Percentiles rank a stretch among this genome's conserved stretches.
Evolutionary conservation across 202 grass and related monocot species (phyloP).

Genomic region (Tripidium arundinaceum): DNA sequence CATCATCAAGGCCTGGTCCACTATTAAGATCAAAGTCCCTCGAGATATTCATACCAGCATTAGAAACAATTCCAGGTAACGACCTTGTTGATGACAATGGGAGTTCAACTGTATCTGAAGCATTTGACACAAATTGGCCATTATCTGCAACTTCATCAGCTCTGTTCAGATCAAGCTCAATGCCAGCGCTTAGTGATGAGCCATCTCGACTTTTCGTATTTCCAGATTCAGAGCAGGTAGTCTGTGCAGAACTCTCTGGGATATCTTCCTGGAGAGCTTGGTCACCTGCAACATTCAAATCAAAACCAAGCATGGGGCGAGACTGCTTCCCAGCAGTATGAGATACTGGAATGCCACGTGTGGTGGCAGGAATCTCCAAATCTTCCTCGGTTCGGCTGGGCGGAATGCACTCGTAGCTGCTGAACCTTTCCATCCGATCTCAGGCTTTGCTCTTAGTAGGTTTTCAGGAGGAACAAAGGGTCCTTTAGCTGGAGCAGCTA

Average conservation of each 20-base stretch:
- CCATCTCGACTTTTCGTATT: constrained; percentile 30
- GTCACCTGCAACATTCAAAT: constrained; percentile 71
- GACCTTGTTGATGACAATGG: constrained; percentile 26
- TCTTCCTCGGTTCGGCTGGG: constrained; percentile 50
- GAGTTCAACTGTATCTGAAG: constrained; percentile 28
- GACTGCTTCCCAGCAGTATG: constrained; percentile 30
- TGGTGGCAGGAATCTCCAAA: constrained; percentile 32
- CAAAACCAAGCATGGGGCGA: constrained; percentile 42
- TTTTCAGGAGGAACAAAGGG: constrained; percentile 68
- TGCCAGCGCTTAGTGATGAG: constrained; percentile 29
- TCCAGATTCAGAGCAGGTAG: constrained; percentile 46
- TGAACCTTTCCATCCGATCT: constrained; percentile 72
- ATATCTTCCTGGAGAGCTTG: constrained; percentile 45
- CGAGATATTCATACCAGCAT: constrained; percentile 18
- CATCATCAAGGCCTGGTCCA: constrained; percentile 55
- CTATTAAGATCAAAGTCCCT: constrained; percentile 70
- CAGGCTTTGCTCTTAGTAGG: constrained; percentile 50
- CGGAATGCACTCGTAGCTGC: constrained; percentile 71
- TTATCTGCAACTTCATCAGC: constrained; percentile 49
- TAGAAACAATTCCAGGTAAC: constrained; percentile 17
- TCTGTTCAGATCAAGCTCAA: constrained; percentile 72
- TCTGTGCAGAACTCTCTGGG: constrained; percentile 47
- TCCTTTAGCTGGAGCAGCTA: constrained; percentile 64
- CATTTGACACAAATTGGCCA: constrained; percentile 31
- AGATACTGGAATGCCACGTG: constrained; percentile 21